phyloP scores from a whole-genome alignment of 2,329 filamentous ascomycete species.

The Dothistroma pini region DNA sequence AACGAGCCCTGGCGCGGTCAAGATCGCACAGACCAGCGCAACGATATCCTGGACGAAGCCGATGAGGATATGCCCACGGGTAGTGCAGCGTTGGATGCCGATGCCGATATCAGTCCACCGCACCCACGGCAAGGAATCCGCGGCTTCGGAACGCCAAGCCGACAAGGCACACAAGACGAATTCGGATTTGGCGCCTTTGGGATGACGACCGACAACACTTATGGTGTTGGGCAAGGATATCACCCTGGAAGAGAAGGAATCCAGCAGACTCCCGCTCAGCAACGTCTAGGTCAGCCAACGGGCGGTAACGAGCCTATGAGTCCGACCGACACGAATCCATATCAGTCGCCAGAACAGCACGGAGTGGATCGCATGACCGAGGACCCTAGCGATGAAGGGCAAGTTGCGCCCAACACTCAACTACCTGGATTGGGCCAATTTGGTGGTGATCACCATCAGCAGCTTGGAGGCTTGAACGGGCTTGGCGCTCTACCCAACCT shows the following conservation, averaged over 20 bases:
- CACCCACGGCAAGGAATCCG: conserved; percentile 41
- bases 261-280: conserved; percentile 51
- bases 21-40: conserved; percentile 23
- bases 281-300: conserved; percentile 42
- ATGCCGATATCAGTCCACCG: conserved; percentile 63
- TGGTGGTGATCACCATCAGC: conserved; percentile 24
- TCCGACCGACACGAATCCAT: conserved; percentile 94
- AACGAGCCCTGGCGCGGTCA: conserved; percentile 47
- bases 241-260: conserved; percentile 52
- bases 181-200: conserved; percentile 59
- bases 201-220: conserved; percentile 51
- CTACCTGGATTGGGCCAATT: conserved; percentile 33
- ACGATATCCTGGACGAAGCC: conserved; percentile 53
- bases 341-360: conserved; percentile 81
- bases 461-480: conserved; percentile 32
- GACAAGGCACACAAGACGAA: conserved; percentile 53
- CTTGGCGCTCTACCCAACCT: conserved; percentile 32
- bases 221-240: conserved; percentile 30
- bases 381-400: conserved; percentile 27
- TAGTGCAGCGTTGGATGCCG: conserved; percentile 70
- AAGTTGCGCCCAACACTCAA: conserved; percentile 29
- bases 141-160: conserved; percentile 44
- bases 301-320: conserved; percentile 67
- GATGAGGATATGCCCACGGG: conserved; percentile 65
- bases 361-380: conserved; percentile 56